Conservation (phyloP, 1,284 basidiomycete genomes). For the Microbotryomycetes sp. region DNA sequence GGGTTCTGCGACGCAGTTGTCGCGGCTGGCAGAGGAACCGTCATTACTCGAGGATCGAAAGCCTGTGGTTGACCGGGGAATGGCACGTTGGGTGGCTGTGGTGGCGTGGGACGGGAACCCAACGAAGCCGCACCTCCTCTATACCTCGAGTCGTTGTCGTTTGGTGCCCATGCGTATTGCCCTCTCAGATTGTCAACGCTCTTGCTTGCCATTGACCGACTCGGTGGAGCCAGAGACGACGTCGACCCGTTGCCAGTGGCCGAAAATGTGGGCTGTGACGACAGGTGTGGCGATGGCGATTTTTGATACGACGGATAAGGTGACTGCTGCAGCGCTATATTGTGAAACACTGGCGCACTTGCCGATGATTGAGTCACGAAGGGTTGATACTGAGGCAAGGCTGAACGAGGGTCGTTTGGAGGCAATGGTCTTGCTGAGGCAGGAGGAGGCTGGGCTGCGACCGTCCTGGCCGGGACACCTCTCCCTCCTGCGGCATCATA, state of each 20-base stretch:
- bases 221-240: not conserved
- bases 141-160: not conserved
- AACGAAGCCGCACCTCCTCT: too few relatives aligned
- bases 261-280: not conserved
- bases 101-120: too few relatives aligned
- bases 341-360: slow-evolving; percentile 1
- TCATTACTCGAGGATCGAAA: not conserved
- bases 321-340: not conserved
- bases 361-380: slow-evolving; percentile 14
- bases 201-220: slow-evolving; percentile 9
- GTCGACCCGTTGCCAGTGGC: not conserved
- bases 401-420: slow-evolving; percentile 8
- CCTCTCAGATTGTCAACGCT: slow-evolving; percentile 30
- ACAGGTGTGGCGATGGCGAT: not conserved
- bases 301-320: not conserved
- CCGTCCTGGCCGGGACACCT: too few relatives aligned
- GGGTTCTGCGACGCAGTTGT: not conserved
- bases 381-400: slow-evolving; percentile 20
- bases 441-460: not conserved
- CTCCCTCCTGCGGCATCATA: too few relatives aligned
- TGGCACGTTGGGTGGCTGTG: not conserved
- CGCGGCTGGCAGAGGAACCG: not conserved
- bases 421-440: not conserved
- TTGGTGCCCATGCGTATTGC: not conserved
- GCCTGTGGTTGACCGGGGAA: not conserved